phyloP scores from a whole-genome alignment of 192 early-diverging fungal genomes.

The Thamnidium elegans region DNA sequence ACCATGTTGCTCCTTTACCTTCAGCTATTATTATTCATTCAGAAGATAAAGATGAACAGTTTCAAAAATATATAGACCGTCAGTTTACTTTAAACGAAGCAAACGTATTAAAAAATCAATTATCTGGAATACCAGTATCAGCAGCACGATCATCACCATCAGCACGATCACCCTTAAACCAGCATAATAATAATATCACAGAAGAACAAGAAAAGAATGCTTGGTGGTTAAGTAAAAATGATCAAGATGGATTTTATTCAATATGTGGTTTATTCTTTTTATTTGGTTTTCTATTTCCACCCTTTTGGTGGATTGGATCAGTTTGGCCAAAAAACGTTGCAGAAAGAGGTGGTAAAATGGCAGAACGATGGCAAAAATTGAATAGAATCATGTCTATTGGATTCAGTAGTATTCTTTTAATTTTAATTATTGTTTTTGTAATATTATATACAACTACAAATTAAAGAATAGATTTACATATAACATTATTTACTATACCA shows the following conservation, averaged over 20 bases:
- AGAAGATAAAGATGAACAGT: constrained; percentile 7
- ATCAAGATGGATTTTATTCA: constrained; percentile 27
- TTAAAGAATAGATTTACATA: background rate
- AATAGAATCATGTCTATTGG: constrained; percentile 32
- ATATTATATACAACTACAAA: constrained; percentile 8
- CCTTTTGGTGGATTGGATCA: constrained; percentile 29
- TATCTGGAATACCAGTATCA: background rate
- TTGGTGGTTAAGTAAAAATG: constrained; percentile 16
- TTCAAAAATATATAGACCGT: constrained; percentile 6
- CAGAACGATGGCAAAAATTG: constrained; percentile 24
- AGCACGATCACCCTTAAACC: background rate
- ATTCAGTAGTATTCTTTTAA: constrained; percentile 22
- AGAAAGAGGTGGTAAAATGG: constrained; percentile 29
- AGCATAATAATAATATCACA: background rate
- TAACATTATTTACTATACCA: constrained; percentile 13
- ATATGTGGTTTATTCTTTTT: constrained; percentile 21
- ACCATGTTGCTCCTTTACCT: background rate
- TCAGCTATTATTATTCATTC: constrained; percentile 5
- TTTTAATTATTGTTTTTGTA: constrained; percentile 19
- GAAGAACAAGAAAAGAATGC: background rate
- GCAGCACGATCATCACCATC: background rate
- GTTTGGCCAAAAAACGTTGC: constrained; percentile 22
- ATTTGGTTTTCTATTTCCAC: constrained; percentile 25
- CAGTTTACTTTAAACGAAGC: background rate
- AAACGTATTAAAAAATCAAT: background rate